These are phyloP conservation scores for Candida qinlingensis DNA, from an alignment of 805 yeast species.

Conservation along the genomic window DNA sequence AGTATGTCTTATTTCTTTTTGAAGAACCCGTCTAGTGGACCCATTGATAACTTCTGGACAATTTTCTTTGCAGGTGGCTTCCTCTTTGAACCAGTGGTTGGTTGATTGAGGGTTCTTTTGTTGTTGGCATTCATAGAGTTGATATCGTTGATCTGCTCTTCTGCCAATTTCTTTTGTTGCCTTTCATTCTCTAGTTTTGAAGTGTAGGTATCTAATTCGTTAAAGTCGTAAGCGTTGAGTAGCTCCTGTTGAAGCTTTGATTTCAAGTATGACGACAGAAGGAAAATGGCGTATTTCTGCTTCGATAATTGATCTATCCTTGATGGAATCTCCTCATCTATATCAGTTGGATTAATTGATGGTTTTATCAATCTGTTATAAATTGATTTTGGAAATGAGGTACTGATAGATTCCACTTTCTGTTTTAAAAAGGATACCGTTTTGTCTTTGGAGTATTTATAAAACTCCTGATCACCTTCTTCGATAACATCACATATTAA, in stretches of 20 bases:
- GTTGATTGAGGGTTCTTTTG: slow-evolving; percentile 12
- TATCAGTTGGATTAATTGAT: slow-evolving; percentile 24
- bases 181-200: slow-evolving; percentile 14
- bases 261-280: slow-evolving; percentile 41
- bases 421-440: slow-evolving; percentile 33
- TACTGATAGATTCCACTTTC: slow-evolving; percentile 33
- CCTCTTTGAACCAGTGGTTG: slow-evolving; percentile 22
- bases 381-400: slow-evolving; percentile 34
- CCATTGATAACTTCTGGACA: slow-evolving; percentile 51
- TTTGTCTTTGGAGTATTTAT: slow-evolving; percentile 37
- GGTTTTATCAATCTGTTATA: slow-evolving; percentile 22
- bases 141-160: slow-evolving; percentile 27
- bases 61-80: slow-evolving; percentile 28
- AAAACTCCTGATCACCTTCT: slow-evolving; percentile 41
- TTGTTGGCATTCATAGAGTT: slow-evolving; percentile 19
- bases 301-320: slow-evolving; percentile 33
- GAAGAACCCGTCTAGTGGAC: slow-evolving; percentile 66
- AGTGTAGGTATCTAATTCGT: slow-evolving; percentile 29
- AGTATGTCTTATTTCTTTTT: slow-evolving; percentile 30
- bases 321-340: slow-evolving; percentile 29
- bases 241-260: slow-evolving; percentile 10
- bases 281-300: slow-evolving; percentile 38
- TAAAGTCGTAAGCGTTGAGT: slow-evolving; percentile 7
- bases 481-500: slow-evolving; percentile 35
- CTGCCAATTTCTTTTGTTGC: slow-evolving; percentile 25